phyloP scores from a whole-genome alignment of 208 protist genomes.

The Leishmania gerbilli region DNA sequence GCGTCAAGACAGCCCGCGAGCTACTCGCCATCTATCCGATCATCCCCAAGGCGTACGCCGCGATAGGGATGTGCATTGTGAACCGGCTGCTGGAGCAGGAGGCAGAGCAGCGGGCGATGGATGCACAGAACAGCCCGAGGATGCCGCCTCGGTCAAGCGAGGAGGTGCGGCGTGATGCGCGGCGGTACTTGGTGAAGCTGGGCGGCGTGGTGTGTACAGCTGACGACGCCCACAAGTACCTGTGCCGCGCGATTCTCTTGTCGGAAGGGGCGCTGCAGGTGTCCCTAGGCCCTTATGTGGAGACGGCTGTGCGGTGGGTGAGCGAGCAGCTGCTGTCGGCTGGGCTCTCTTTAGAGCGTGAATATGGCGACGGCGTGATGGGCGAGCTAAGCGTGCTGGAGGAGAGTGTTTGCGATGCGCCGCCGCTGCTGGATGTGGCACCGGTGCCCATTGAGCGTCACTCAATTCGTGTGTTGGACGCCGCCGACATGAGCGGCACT shows the following conservation, averaged over 20 bases:
- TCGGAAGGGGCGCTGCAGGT: slow-evolving; percentile 35
- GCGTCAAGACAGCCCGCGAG: slow-evolving; percentile 40
- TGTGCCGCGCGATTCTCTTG: slow-evolving; percentile 42
- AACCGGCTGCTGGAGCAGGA: slow-evolving; percentile 34
- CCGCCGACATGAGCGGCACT: not conserved
- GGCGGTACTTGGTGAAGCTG: slow-evolving; percentile 42
- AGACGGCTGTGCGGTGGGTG: slow-evolving; percentile 35
- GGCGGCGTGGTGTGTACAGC: slow-evolving; percentile 38
- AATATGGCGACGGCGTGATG: slow-evolving; percentile 29
- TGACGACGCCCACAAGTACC: slow-evolving; percentile 52
- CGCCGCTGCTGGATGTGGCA: slow-evolving; percentile 18
- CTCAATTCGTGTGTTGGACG: slow-evolving; percentile 28
- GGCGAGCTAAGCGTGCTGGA: slow-evolving; percentile 27
- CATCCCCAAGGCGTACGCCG: slow-evolving; percentile 51
- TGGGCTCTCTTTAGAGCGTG: slow-evolving; percentile 36
- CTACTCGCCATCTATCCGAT: slow-evolving; percentile 45
- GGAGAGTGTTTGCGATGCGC: slow-evolving; percentile 6
- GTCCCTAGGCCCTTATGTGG: slow-evolving; percentile 41
- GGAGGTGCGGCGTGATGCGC: slow-evolving; percentile 33
- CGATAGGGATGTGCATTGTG: slow-evolving; percentile 60
- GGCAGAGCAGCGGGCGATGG: slow-evolving; percentile 20
- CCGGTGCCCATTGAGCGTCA: slow-evolving; percentile 11
- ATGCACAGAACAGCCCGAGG: slow-evolving; percentile 4
- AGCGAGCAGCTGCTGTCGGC: slow-evolving; percentile 54
- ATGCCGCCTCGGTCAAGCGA: slow-evolving; percentile 26